Percentiles rank a stretch among this genome's conserved stretches.
Evolutionary conservation across 139 green algal genomes (phyloP).

Genomic region (Haematococcus lacustris): DNA sequence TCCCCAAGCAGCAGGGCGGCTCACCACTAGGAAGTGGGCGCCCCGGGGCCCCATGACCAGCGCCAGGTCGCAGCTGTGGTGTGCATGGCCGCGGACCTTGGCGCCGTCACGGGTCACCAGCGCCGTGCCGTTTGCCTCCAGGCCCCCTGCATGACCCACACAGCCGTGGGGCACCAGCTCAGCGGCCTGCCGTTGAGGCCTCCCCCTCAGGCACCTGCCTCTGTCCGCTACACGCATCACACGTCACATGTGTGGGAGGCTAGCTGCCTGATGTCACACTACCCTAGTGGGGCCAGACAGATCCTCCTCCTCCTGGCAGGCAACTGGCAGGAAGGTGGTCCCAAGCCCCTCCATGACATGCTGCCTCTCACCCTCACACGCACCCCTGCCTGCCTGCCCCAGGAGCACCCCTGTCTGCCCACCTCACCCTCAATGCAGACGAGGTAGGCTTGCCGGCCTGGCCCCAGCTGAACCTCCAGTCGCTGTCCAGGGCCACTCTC

Average conservation of each 20-base stretch:
- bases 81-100: too few relatives aligned
- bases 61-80: too few relatives aligned
- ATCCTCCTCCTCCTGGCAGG: too few relatives aligned
- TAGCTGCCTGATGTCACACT: neutral
- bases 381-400: neutral
- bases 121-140: conserved; percentile 17
- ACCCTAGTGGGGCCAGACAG: too few relatives aligned
- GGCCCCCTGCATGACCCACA: conserved; percentile 1
- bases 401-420: neutral
- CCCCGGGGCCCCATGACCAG: too few relatives aligned
- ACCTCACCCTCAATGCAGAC: conserved; percentile 55
- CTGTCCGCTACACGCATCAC: neutral
- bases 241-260: neutral
- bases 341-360: too few relatives aligned
- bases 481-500: conserved; percentile 44
- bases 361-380: too few relatives aligned
- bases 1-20: too few relatives aligned
- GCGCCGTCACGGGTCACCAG: conserved; percentile 39
- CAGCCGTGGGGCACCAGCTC: neutral
- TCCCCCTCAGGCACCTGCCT: too few relatives aligned
- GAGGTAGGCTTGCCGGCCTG: conserved; percentile 42
- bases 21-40: too few relatives aligned
- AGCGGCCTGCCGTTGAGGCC: neutral
- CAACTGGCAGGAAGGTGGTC: too few relatives aligned
- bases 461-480: conserved; percentile 30